Percentiles rank a stretch among this genome's conserved stretches.
Conservation (phyloP, 371 early-diverging fungal genomes). For the Mucor irregularis region DNA sequence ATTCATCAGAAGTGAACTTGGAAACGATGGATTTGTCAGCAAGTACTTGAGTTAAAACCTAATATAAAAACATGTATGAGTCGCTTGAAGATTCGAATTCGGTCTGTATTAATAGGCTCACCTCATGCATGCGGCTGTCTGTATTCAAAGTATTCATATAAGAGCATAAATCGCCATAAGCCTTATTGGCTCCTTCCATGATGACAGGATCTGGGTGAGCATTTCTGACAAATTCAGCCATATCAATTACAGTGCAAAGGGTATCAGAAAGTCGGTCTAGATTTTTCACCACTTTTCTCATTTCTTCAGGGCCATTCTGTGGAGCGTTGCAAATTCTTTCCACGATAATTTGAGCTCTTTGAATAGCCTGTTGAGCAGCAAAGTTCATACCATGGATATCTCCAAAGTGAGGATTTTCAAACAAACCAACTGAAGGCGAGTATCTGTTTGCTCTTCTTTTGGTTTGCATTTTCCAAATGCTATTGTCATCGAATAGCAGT, state of each 20-base stretch:
- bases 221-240: constrained; percentile 90
- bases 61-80: neutral
- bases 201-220: constrained; percentile 79
- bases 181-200: constrained; percentile 77
- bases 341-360: constrained; percentile 57
- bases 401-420: constrained; percentile 40
- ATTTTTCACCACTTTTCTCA: constrained; percentile 74
- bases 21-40: constrained; percentile 55
- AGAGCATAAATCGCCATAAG: constrained; percentile 72
- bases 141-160: constrained; percentile 95
- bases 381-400: constrained; percentile 37
- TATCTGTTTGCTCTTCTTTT: neutral
- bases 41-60: constrained; percentile 69
- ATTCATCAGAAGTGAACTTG: constrained; percentile 68
- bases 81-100: too few relatives aligned
- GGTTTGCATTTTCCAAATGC: constrained; percentile 9
- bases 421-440: constrained; percentile 20
- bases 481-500: constrained; percentile 39
- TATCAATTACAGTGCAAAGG: constrained; percentile 89
- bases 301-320: constrained; percentile 54
- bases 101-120: constrained; percentile 23
- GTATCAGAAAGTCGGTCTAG: constrained; percentile 90
- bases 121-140: constrained; percentile 79
- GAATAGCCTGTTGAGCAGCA: constrained; percentile 46
- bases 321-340: constrained; percentile 63